Evolutionary conservation across 768 basidiomycete genomes (phyloP), one percentile per base, ranked within the genome.

Genomic region (Thelephora ganbajun): DNA sequence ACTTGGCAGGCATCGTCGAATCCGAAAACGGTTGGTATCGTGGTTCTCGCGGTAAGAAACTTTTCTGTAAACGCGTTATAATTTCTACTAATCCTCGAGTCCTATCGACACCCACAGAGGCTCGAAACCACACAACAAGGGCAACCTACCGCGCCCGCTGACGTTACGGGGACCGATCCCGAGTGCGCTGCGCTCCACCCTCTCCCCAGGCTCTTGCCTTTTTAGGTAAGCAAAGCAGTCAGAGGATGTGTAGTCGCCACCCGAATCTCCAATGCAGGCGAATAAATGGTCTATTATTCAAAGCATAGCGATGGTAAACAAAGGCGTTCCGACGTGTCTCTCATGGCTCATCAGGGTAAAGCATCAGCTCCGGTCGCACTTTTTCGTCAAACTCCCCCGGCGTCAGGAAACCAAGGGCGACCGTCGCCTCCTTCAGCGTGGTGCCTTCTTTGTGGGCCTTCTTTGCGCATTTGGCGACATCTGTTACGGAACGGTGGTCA

Each of bases 381-480:
- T 91, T 90, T 62, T 77, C 71, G 65, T 98, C 93, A 65, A 98
- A 99, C 63, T 93, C 90, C 61, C 94, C 89, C 0, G 79, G 70
- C 1, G 84, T 84, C 57, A 98, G 63, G 64, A 87, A 81, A 44
- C 89, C 90, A 33, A 97, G 75, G 16, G 79, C 65, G 42, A 98
- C 82, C 11, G 92, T 91, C 36, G 96, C 91, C 67, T 91, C 85
- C 71, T 94, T 98, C 63, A 98, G 61, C 50, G 96, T 98, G 44
- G 82, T 87, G 22, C 96, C 96, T 66, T 99, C 92, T 64, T 85
- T 90, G 73, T 98, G 96, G n/a, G 96, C 96, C 65, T 98, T 98
- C 77, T 99, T 99, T 23, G 96, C 96, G 59, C 87, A 90, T 68
- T 88, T 92, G 44, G 96, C 96, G 44, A 98, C 96, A 66, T 96